Evolutionary conservation across 2,329 filamentous ascomycete species (phyloP).

Genomic region (Penicillium palitans): DNA sequence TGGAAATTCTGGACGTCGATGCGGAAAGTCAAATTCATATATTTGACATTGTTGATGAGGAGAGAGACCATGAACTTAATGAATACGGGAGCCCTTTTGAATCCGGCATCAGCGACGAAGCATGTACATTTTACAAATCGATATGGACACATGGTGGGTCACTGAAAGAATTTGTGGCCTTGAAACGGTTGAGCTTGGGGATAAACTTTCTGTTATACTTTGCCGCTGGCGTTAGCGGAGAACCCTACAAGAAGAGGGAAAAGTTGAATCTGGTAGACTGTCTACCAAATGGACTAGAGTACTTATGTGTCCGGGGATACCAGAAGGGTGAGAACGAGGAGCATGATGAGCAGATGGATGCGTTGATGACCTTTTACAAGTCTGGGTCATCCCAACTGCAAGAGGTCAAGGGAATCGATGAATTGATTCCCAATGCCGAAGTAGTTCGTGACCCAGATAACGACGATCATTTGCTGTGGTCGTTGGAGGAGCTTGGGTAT

Average conservation of each 20-base stretch:
- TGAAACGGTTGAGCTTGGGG: slow-evolving; percentile 21
- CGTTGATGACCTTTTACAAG: slow-evolving; percentile 4
- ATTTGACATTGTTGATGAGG: neutral
- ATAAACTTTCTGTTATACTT: slow-evolving; percentile 20
- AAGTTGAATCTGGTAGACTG: neutral
- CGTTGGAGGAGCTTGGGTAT: neutral
- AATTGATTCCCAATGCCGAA: slow-evolving; percentile 14
- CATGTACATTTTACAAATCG: neutral
- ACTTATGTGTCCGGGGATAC: slow-evolving; percentile 22
- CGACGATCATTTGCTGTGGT: slow-evolving; percentile 5
- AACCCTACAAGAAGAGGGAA: neutral
- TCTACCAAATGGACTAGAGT: slow-evolving; percentile 19
- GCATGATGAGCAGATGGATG: slow-evolving; percentile 14
- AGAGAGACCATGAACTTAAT: neutral
- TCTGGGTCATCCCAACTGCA: slow-evolving; percentile 8
- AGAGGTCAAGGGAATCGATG: slow-evolving; percentile 11
- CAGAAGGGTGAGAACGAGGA: slow-evolving; percentile 7
- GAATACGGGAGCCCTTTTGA: neutral
- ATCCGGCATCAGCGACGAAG: neutral
- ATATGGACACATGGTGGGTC: slow-evolving; percentile 15
- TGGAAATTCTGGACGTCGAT: slow-evolving; percentile 24
- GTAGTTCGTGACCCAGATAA: slow-evolving; percentile 9
- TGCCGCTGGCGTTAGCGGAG: slow-evolving; percentile 3
- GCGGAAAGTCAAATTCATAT: neutral
- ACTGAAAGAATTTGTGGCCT: slow-evolving; percentile 18